Evolutionary conservation across 306 rosid species (phyloP), one percentile per base, ranked within the genome.

Genomic region (Castanea crenata): DNA sequence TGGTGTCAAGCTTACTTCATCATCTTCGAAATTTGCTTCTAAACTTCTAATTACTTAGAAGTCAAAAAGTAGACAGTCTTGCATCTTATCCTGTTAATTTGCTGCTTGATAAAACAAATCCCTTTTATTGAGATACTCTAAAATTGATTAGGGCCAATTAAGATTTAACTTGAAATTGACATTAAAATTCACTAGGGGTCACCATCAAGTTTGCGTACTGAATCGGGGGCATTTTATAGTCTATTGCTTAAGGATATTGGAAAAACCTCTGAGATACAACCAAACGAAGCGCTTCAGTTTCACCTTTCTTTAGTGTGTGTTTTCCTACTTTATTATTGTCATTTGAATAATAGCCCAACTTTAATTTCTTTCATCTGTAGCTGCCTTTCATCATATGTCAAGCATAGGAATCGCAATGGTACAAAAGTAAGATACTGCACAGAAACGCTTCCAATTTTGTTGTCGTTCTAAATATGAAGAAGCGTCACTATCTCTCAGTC

Each of bases 401-500:
- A 23, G 27, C 27, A 59, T 59, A 5, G 65, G 16, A 59, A 23
- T 59, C 67, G 31, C 6, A 14, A 67, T 5, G 67, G 29, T 46
- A 21, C 51, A 51, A 55, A 74, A 2, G 76, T 69, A 64, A 9
- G 5, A 76, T 49, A 20, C 27, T n/a, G 18, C 76, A 74, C 76
- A 69, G 74, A 71, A 75, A n/a, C 51, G 55, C 61, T 41, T 5
- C 3, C 13, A 23, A 0, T 23, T 46, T 61, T 62, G n/a, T 73
- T 12, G 77, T 78, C 57, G 3, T 16, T 78, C 9, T 13, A 21
- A 49, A 34, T 68, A 55, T 57, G 62, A 68, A 4, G 68, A 25
- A 71, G 67, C 78, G 58, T 71, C 65, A 31, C 63, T 23, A 55
- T 79, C 81, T 70, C 78, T 56, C 55, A 49, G 51, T 41, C 15